Evolutionary conservation across 1,284 basidiomycete genomes (phyloP).

Genomic region (Vanrija sp.): DNA sequence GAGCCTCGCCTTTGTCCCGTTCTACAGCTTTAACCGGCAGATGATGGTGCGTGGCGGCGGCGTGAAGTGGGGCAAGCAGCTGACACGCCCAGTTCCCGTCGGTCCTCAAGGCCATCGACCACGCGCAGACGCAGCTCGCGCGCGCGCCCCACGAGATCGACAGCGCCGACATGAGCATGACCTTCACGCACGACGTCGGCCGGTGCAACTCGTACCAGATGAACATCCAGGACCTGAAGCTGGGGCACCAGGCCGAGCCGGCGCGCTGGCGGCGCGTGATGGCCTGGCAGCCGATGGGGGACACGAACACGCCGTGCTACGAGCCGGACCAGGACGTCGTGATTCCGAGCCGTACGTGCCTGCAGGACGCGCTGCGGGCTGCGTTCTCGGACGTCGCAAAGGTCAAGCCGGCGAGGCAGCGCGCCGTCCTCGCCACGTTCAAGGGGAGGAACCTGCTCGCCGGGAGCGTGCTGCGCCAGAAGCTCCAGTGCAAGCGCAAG

Average conservation of each 20-base stretch:
- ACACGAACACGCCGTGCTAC: slow-evolving; percentile 30
- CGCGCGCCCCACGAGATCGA: slow-evolving; percentile 22
- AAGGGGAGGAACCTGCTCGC: slow-evolving; percentile 20
- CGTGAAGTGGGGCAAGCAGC: too few species aligned
- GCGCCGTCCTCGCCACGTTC: slow-evolving; percentile 31
- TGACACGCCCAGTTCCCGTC: slow-evolving; percentile 38
- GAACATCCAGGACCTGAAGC: slow-evolving; percentile 15
- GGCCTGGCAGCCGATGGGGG: slow-evolving; percentile 31
- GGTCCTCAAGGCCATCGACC: background rate
- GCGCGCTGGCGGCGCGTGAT: slow-evolving; percentile 2
- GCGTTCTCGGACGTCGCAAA: slow-evolving; percentile 23
- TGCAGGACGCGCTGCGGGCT: slow-evolving; percentile 22
- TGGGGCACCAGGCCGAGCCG: slow-evolving; percentile 5
- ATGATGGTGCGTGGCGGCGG: slow-evolving; percentile 28
- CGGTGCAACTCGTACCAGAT: slow-evolving; percentile 16
- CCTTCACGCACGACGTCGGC: slow-evolving; percentile 46
- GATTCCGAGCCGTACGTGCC: slow-evolving; percentile 30
- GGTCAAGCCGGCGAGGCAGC: slow-evolving; percentile 32
- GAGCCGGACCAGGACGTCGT: slow-evolving; percentile 32
- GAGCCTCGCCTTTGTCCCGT: slow-evolving; percentile 43
- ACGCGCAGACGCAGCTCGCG: slow-evolving; percentile 11
- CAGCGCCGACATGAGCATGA: slow-evolving; percentile 29
- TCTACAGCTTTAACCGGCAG: slow-evolving; percentile 29
- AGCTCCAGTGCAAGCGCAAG: slow-evolving; percentile 17
- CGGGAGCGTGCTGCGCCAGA: slow-evolving; percentile 14